A percentile compares a stretch with the other conserved stretches of the same genome.
phyloP scores from a whole-genome alignment of 441 rosid genomes.

The Adansonia gregorii region DNA sequence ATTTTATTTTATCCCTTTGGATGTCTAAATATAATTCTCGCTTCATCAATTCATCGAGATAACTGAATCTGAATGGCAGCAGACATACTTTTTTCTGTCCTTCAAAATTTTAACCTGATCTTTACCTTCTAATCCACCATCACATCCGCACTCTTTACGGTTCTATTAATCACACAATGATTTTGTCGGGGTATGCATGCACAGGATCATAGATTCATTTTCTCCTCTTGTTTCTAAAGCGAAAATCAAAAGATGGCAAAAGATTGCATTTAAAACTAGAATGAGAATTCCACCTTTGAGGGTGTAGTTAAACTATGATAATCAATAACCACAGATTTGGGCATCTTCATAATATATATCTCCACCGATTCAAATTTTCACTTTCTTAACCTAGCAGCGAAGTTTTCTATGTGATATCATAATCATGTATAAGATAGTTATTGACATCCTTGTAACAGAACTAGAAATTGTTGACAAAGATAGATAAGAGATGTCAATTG shows the following conservation, averaged over 20 bases:
- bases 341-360: neutral
- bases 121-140: neutral
- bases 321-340: neutral
- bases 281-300: neutral
- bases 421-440: neutral
- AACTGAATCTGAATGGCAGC: constrained; percentile 9
- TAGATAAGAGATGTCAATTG: neutral
- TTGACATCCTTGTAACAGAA: neutral
- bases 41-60: neutral
- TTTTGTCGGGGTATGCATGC: neutral
- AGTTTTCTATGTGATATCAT: neutral
- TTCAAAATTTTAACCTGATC: neutral
- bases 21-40: neutral
- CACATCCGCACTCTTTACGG: neutral
- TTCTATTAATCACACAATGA: neutral
- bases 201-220: neutral
- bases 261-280: neutral
- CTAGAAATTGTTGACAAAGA: neutral
- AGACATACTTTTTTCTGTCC: neutral
- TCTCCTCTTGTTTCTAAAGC: neutral
- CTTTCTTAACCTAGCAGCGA: neutral
- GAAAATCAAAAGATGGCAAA: neutral
- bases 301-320: neutral
- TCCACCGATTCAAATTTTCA: neutral
- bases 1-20: neutral